Evolutionary conservation across 2,329 filamentous ascomycete genomes (phyloP), one percentile per base, ranked within the genome.

Genomic region (Raffaelea ambrosiae): DNA sequence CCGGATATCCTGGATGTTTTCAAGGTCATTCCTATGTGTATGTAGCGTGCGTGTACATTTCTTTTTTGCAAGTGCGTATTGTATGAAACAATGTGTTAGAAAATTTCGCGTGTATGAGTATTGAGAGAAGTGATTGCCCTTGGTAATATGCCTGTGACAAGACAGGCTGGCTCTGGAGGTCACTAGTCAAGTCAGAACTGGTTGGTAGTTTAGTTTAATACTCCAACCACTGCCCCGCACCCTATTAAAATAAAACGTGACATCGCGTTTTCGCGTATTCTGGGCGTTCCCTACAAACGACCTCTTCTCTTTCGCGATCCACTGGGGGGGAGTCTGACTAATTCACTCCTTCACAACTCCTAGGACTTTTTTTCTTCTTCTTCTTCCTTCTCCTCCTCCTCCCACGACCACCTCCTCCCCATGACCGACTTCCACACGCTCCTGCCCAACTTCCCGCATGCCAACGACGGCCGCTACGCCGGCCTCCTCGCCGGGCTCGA

Each of bases 391-490:
- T 23, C 41, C 3, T 19, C 13, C 13, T 29, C 26, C 13, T 13
- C 13, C 26, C 26, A 29, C 26, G 7, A 29, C 26, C 26, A 29
- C 26, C 26, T n/a, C n/a, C 26, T 7, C 7, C 40, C 45, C 48
- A 94, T 94, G 88, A 88, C 83, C 59, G 91, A 97, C 78, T 81
- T 97, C 61, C 77, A 84, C 61, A 77, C 80, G 62, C 80, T 94
- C 62, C 77, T 96, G 55, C 89, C 91, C 58, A 76, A 81, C 66
- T 94, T 96, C 62, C 77, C 84, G 51, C 74, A 78, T 54, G 74
- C 77, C 60, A 40, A 35, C 39, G n/a, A n/a, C n/a, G n/a, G n/a
- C 26, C 75, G 76, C 52, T 91, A 86, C 67, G 73, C 82, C 39
- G 81, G 85, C 59, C 81, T 96, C 42, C 68, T 96, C 29, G 83